Conservation (phyloP, 208 protist species). For the Leishmania martiniquensis region DNA sequence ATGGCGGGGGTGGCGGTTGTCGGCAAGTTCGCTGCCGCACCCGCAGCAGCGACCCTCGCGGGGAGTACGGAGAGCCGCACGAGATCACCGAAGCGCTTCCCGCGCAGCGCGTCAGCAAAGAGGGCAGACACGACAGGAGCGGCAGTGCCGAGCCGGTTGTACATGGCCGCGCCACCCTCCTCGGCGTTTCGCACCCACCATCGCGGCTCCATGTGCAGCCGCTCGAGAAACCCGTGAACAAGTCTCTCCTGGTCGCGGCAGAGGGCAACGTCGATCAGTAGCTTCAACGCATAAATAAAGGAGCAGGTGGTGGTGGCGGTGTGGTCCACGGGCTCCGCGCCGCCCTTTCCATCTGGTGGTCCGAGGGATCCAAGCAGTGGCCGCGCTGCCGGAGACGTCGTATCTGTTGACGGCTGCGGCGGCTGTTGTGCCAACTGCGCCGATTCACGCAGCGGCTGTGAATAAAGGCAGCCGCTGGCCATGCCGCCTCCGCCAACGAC, state of each 20-base stretch:
- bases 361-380: background rate
- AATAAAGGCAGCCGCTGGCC: background rate
- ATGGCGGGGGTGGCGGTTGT: background rate
- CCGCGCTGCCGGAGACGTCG: background rate
- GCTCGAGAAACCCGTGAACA: conserved; percentile 69
- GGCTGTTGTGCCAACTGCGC: background rate
- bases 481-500: background rate
- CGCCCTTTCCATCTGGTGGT: background rate
- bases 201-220: conserved; percentile 55
- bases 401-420: background rate
- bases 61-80: conserved; percentile 64
- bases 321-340: background rate
- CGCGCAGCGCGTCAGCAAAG: conserved; percentile 64
- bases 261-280: conserved; percentile 81
- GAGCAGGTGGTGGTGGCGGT: conserved; percentile 16
- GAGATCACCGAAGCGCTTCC: conserved; percentile 54
- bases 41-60: conserved; percentile 3
- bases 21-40: background rate
- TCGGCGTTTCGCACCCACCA: conserved; percentile 60
- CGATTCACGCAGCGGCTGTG: background rate
- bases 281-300: conserved; percentile 48
- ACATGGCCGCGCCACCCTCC: conserved; percentile 21
- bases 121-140: conserved; percentile 38
- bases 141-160: conserved; percentile 40
- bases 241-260: conserved; percentile 78